Evolutionary conservation across 352 stramenopile species (phyloP).

Genomic region (Phytophthora sp.): DNA sequence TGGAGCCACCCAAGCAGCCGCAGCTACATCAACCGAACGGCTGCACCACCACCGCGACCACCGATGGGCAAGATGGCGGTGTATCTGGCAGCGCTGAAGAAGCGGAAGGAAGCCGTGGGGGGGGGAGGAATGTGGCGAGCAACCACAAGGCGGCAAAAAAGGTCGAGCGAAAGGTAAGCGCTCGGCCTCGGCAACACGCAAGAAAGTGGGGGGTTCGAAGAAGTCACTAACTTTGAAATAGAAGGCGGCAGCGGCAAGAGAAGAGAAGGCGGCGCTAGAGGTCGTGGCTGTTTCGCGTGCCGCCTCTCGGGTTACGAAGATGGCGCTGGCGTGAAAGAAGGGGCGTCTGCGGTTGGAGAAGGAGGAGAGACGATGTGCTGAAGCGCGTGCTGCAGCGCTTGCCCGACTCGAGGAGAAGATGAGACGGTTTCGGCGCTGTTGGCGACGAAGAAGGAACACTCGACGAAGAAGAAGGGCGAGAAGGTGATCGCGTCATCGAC

Average conservation of each 20-base stretch:
- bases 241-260: too few species aligned
- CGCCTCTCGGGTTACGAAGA: neutral
- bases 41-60: neutral
- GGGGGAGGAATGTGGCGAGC: neutral
- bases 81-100: neutral
- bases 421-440: too few species aligned
- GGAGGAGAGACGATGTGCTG: too few species aligned
- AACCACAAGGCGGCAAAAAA: too few species aligned
- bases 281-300: too few species aligned
- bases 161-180: neutral
- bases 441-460: neutral
- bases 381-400: too few species aligned
- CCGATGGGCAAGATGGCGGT: slow-evolving; percentile 6
- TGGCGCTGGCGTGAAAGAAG: neutral
- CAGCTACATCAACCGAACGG: too few species aligned
- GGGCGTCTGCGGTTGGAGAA: neutral
- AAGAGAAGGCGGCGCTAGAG: neutral
- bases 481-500: neutral
- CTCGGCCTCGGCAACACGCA: neutral
- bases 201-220: too few species aligned
- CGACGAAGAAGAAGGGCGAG: too few species aligned
- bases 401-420: too few species aligned
- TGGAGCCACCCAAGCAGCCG: too few species aligned
- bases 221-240: too few species aligned
- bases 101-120: neutral